phyloP scores from a whole-genome alignment of 371 early-diverging fungal genomes.

The Mucor circinelloides region DNA sequence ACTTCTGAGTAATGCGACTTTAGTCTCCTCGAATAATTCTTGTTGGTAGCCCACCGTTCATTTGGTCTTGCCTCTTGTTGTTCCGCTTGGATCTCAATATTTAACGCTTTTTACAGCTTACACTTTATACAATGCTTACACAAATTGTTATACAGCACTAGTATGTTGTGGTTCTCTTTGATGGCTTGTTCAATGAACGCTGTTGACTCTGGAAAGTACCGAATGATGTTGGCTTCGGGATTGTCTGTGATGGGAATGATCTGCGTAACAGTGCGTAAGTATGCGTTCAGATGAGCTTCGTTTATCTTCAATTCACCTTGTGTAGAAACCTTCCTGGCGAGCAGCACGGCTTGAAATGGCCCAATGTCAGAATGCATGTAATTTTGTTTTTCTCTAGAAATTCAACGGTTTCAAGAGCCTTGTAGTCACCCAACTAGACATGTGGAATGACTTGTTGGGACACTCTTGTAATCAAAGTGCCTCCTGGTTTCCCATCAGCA shows the following conservation, averaged over 20 bases:
- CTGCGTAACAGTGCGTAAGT: constrained; percentile 15
- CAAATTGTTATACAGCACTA: no score
- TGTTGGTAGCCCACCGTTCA: no score
- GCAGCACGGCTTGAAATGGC: constrained; percentile 45
- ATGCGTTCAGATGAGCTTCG: neutral
- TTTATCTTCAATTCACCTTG: constrained; percentile 38
- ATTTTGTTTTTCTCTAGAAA: constrained; percentile 58
- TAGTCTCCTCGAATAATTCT: no score
- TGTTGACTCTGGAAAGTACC: constrained; percentile 65
- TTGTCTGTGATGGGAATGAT: constrained; percentile 64
- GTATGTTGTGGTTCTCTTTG: constrained; percentile 47
- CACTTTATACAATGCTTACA: no score
- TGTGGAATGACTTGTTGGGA: constrained; percentile 41
- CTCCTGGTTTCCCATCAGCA: constrained; percentile 47
- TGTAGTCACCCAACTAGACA: constrained; percentile 53
- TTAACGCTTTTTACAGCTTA: no score
- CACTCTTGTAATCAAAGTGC: constrained; percentile 48
- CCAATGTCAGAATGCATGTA: constrained; percentile 58
- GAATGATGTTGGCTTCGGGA: constrained; percentile 69
- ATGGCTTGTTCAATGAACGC: constrained; percentile 62
- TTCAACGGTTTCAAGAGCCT: constrained; percentile 32
- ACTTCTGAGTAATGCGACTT: no score
- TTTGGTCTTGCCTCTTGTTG: no score
- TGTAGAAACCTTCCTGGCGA: constrained; percentile 45
- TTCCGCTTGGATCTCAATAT: no score